Evolutionary conservation across 2,329 filamentous ascomycete species (phyloP), one percentile per base, ranked within the genome.

Genomic region (Monosporascus sp.): DNA sequence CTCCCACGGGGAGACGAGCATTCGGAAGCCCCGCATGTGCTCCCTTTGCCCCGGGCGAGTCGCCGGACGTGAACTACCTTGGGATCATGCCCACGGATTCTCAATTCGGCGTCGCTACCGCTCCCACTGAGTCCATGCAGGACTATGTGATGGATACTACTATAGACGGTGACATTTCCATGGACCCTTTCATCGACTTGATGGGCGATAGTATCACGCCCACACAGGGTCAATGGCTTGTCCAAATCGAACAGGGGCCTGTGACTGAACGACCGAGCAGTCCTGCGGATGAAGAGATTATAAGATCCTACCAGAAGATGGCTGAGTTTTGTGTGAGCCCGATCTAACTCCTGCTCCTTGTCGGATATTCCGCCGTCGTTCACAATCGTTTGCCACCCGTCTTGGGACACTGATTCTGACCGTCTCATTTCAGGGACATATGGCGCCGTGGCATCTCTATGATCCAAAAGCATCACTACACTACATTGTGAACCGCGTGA

Each of bases 361-460:
- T 5, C 31, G 31, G 11, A 5, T 35, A 35, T 35, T 35, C 31
- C 6, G 5, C 11, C 11, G 31, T 35, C 6, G 26, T 26, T 26
- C 11, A 1, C 11, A 35, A 3, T 35, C 31, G 31, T 35, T 35
- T 14, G 5, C 31, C 31, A 35, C 31, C 31, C 5, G 11, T 35
- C 9, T 35, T 35, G 31, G 31, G 5, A 14, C 11, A 47, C 9
- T 28, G 41, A 31, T 24, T 17, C 60, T 63, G 35, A 57, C 37
- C 3, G n/a, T 37, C 31, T 49, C 18, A 43, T 35, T 14, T 35
- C 11, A 63, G 61, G 35, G 49, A 17, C 26, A 63, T 50, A 47
- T 64, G 35, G 53, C 66, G 28, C 51, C 63, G 20, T 68, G 63
- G 65, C 50, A 65, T 35, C 38, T 65, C 9, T 63, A 68, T 49